Conservation (phyloP, 495 filamentous ascomycete species). For the Xylaria longipes region DNA sequence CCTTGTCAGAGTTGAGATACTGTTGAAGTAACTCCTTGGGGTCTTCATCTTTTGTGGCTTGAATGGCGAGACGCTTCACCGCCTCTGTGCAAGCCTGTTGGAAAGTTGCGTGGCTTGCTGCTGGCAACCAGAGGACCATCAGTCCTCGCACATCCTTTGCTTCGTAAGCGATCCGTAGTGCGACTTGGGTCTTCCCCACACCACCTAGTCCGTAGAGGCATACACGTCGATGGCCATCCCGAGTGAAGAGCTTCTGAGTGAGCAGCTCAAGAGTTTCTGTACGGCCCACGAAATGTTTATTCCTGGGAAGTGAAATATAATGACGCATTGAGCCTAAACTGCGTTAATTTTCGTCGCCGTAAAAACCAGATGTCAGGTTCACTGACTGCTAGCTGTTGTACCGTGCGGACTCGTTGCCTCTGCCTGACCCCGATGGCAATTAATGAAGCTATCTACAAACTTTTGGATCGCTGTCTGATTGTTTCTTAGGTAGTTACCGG, state of each 20-base stretch:
- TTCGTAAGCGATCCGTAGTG: constrained; percentile 53
- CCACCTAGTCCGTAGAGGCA: constrained; percentile 56
- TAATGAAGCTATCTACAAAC: constrained; percentile 21
- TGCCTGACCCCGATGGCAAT: not conserved
- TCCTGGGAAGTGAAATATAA: constrained; percentile 5
- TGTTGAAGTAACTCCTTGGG: constrained; percentile 27
- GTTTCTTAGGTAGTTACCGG: constrained; percentile 41
- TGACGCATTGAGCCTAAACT: not conserved
- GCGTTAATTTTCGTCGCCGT: constrained; percentile 20
- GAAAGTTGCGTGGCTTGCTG: constrained; percentile 46
- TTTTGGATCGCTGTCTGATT: constrained; percentile 9
- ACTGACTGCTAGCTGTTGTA: constrained; percentile 19
- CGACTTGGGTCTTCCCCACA: constrained; percentile 61
- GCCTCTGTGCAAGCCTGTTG: constrained; percentile 54
- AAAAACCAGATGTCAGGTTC: not conserved
- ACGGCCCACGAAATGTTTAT: constrained; percentile 14
- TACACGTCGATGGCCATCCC: constrained; percentile 27
- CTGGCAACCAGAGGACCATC: constrained; percentile 57
- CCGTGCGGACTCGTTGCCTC: not conserved
- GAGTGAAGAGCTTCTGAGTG: constrained; percentile 24
- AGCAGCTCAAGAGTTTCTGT: not conserved
- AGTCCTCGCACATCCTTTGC: constrained; percentile 33
- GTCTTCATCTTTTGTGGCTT: constrained; percentile 28
- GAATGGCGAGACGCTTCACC: constrained; percentile 37
- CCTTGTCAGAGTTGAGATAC: constrained; percentile 26